Conservation (phyloP, 495 filamentous ascomycete genomes). For the Penicillium argentinense region DNA sequence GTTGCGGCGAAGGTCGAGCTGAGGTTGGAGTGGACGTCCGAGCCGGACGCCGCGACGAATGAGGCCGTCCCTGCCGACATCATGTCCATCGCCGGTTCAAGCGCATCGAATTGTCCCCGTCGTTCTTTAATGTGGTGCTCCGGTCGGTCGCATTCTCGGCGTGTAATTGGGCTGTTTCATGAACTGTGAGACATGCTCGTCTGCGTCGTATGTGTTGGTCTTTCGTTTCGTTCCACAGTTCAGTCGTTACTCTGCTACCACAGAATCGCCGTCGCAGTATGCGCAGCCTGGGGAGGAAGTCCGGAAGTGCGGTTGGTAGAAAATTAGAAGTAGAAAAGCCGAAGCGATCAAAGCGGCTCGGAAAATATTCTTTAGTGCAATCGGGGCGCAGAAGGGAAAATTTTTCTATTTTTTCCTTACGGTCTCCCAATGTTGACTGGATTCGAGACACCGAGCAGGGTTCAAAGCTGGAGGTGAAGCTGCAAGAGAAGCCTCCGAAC, state of each 20-base stretch:
- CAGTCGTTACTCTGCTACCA: too few relatives aligned
- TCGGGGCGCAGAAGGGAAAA: conserved; percentile 4
- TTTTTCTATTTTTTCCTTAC: too few relatives aligned
- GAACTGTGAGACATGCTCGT: conserved; percentile 23
- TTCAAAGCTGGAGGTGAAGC: too few relatives aligned
- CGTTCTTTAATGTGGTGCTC: conserved; percentile 22
- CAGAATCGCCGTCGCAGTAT: too few relatives aligned
- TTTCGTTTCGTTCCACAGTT: too few relatives aligned
- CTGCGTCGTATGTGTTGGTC: neutral
- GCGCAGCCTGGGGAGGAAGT: neutral
- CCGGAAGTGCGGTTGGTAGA: neutral
- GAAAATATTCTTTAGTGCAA: conserved; percentile 18
- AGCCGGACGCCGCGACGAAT: conserved; percentile 36
- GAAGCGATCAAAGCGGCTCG: conserved; percentile 12
- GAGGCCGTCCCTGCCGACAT: conserved; percentile 33
- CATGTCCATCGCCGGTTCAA: conserved; percentile 32
- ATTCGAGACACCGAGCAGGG: too few relatives aligned
- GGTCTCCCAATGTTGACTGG: too few relatives aligned
- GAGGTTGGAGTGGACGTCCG: conserved; percentile 40
- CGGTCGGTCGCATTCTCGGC: conserved; percentile 35
- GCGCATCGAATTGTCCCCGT: conserved; percentile 22
- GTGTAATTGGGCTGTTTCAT: conserved; percentile 22
- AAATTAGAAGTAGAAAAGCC: conserved; percentile 7
- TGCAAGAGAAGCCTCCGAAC: too few relatives aligned
- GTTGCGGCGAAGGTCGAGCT: conserved; percentile 40